Evolutionary conservation across 805 yeast genomes (phyloP), one percentile per base, ranked within the genome.

Genomic region (Allodekkera sacchari): DNA sequence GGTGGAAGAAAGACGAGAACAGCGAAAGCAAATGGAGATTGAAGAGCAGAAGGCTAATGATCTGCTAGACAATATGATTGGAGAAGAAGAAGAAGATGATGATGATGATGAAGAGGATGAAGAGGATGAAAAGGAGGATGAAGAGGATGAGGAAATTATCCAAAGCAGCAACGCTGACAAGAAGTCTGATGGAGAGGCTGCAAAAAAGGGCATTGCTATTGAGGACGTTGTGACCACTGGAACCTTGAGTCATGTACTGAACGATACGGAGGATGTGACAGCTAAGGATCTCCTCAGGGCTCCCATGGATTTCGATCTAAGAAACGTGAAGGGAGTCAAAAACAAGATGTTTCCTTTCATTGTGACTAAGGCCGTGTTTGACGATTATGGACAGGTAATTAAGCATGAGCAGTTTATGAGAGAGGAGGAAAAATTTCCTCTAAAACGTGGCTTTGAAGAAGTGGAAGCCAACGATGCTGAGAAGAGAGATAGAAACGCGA

Each of bases 331-430:
- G 47, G 71, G 63, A 53, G 18, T 16, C 15, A 70, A 49, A 55
- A 66, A 63, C 53, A 71, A 66, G 27, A 79, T 82, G 83, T 92
- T 89, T 48, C 97, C 95, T 9, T 81, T 63, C 43, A 59, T 72
- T 23, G 68, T 71, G 1, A 68, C 64, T 19, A 71, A 73, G 43
- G 60, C 69, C 16, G 74, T 81, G 42, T 60, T 67, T 28, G 97
- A 92, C 50, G 96, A 89, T 42, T 92, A 89, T 53, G 99, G 99
- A 19, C 78, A 74, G 34, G 57, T 77, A 2, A 76, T 88, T 14
- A 77, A 79, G 39, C 68, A 68, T 26, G 71, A 74, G 23, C 80
- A 78, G 43, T 81, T 77, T 46, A 68, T 64, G 20, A 59, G 68
- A 35, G 73, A 65, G 21, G 77, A 72, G 31, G 43, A 39, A 25